Conservation (phyloP, 306 rosid genomes). For the Mimosa bimucronata region DNA sequence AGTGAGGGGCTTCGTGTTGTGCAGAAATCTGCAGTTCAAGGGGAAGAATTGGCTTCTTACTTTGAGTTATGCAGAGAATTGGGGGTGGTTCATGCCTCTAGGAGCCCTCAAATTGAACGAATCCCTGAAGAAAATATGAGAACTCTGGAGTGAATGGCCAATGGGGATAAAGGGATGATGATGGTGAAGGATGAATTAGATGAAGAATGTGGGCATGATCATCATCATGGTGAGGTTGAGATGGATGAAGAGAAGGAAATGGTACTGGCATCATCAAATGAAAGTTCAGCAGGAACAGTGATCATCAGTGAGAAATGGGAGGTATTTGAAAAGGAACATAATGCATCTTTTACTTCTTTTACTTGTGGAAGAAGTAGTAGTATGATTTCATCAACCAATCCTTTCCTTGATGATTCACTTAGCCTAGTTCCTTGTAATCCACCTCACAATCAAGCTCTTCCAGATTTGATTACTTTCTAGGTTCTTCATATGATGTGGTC, state of each 20-base stretch:
- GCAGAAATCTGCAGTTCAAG: constrained; percentile 54
- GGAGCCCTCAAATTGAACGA: constrained; percentile 50
- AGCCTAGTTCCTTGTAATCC: constrained; percentile 35
- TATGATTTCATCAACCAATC: constrained; percentile 13
- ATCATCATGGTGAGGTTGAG: neutral
- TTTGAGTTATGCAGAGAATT: constrained; percentile 51
- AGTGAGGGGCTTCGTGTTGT: constrained; percentile 44
- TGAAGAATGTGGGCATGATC: neutral
- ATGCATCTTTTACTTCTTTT: neutral
- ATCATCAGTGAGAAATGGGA: constrained; percentile 82
- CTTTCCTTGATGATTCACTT: constrained; percentile 38
- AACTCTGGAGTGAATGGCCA: constrained; percentile 45
- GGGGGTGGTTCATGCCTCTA: constrained; percentile 53
- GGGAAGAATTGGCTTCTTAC: constrained; percentile 44
- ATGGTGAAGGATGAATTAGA: neutral
- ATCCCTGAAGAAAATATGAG: constrained; percentile 53
- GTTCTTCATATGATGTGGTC: neutral
- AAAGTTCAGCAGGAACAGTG: constrained; percentile 54
- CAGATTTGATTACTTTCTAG: constrained; percentile 70
- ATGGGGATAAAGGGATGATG: constrained; percentile 15
- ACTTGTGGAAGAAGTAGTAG: neutral
- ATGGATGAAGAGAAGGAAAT: constrained; percentile 24
- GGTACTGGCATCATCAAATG: neutral
- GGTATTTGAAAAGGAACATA: constrained; percentile 68
- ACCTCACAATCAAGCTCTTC: constrained; percentile 44